Percentiles rank a stretch among this genome's conserved stretches.
These are phyloP conservation scores for Kwoniella europaea DNA, from an alignment of 768 basidiomycete species.

Conservation along the genomic window DNA sequence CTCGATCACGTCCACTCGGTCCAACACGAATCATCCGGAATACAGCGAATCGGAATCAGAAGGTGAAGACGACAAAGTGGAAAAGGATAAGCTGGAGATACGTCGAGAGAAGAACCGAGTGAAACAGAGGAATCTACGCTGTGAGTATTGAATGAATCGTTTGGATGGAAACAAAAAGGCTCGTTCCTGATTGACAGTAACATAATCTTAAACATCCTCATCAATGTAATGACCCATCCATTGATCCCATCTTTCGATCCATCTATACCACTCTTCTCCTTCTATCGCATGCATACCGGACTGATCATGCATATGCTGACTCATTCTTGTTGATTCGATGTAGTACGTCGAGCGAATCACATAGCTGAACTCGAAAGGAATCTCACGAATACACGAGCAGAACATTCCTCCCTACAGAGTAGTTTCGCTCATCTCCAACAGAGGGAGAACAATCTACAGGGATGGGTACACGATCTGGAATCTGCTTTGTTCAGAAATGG, in stretches of 20 bases:
- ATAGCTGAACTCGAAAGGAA: constrained; percentile 35
- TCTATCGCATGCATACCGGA: neutral
- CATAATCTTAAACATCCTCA: neutral
- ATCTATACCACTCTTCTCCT: neutral
- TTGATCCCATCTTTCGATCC: constrained; percentile 9
- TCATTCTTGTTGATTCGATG: neutral
- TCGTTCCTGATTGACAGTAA: constrained; percentile 5
- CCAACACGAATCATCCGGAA: constrained; percentile 5
- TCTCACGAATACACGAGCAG: constrained; percentile 18
- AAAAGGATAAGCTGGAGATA: constrained; percentile 40
- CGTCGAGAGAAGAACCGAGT: constrained; percentile 47
- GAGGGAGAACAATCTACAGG: constrained; percentile 27
- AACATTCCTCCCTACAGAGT: constrained; percentile 23
- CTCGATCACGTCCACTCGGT: constrained; percentile 9
- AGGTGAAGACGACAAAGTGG: constrained; percentile 24
- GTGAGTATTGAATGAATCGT: constrained; percentile 23
- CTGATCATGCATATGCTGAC: constrained; percentile 11
- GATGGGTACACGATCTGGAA: constrained; percentile 37
- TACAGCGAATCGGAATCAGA: constrained; percentile 27
- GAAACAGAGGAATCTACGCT: constrained; percentile 44
- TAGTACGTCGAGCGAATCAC: constrained; percentile 46
- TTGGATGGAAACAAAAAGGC: neutral
- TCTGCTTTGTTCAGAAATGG: constrained; percentile 28
- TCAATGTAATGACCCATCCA: constrained; percentile 13
- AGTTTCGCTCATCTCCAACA: constrained; percentile 17